phyloP scores from a whole-genome alignment of 202 grass and related monocot genomes.

The Eragrostis tef region DNA sequence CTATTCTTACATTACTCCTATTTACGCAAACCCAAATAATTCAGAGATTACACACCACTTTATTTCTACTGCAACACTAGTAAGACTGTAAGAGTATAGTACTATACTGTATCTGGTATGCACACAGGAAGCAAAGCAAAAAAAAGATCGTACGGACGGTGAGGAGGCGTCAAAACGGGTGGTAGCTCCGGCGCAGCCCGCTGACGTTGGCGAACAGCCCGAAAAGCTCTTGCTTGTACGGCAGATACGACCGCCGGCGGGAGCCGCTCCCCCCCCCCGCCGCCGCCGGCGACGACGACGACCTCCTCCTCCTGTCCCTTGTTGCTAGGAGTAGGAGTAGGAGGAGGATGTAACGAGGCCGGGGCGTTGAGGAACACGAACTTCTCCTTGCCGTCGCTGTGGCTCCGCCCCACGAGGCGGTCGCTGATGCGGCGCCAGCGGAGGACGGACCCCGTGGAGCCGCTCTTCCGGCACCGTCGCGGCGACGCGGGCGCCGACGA shows the following conservation, averaged over 20 bases:
- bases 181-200: conserved; percentile 58
- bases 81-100: background rate
- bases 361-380: conserved; percentile 60
- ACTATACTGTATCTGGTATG: conserved; percentile 3
- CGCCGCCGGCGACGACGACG: background rate
- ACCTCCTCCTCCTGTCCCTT: conserved; percentile 24
- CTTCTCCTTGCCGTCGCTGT: conserved; percentile 82
- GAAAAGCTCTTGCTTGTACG: conserved; percentile 70
- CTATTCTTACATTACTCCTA: background rate
- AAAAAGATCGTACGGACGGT: background rate
- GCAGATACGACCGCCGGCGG: conserved; percentile 59
- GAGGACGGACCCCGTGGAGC: conserved; percentile 64
- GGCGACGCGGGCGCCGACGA: conserved; percentile 40
- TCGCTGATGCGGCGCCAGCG: conserved; percentile 72
- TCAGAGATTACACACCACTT: conserved; percentile 7
- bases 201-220: conserved; percentile 76
- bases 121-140: conserved; percentile 1
- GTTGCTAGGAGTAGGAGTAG: background rate
- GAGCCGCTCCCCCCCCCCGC: background rate
- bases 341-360: background rate
- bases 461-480: conserved; percentile 62
- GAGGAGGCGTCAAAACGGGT: conserved; percentile 41
- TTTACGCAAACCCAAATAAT: conserved; percentile 7
- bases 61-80: background rate
- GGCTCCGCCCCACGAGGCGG: conserved; percentile 63